Conservation (phyloP, 2,329 filamentous ascomycete genomes). For the Sporothrix humicola region DNA sequence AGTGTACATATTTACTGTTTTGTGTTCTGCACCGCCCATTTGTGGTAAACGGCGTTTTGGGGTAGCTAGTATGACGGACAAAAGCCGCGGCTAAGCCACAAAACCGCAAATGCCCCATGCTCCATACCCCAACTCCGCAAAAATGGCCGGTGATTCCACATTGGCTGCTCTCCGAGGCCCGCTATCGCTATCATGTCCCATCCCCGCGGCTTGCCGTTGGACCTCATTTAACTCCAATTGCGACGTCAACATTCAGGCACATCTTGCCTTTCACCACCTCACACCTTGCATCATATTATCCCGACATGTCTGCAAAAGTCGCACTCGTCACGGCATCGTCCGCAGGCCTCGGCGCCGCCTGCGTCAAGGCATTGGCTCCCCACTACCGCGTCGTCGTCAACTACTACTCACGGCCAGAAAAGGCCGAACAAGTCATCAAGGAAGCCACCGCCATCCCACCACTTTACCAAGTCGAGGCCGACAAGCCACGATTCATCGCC, state of each 20-base stretch:
- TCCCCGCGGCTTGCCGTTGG: background rate
- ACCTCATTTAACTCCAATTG: no score
- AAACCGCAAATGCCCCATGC: background rate
- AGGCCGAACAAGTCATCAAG: conserved; percentile 63
- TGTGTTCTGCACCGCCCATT: no score
- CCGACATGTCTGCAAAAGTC: conserved; percentile 38
- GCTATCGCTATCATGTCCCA: background rate
- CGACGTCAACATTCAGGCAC: background rate
- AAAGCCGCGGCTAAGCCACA: conserved; percentile 19
- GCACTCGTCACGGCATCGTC: conserved; percentile 57
- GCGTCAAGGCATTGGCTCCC: conserved; percentile 53
- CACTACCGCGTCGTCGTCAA: conserved; percentile 77
- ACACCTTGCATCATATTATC: background rate
- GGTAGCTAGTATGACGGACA: background rate
- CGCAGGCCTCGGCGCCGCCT: conserved; percentile 71
- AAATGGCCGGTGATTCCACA: conserved; percentile 8
- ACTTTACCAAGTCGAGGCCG: conserved; percentile 49
- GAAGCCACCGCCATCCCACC: conserved; percentile 43
- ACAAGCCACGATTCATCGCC: conserved; percentile 48
- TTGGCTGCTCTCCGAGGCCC: background rate
- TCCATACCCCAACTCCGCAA: background rate
- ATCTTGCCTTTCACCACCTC: background rate
- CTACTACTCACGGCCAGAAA: conserved; percentile 66
- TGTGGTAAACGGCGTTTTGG: background rate
- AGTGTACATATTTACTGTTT: background rate